phyloP scores from a whole-genome alignment of 805 yeast genomes.

The Hanseniaspora singularis region DNA sequence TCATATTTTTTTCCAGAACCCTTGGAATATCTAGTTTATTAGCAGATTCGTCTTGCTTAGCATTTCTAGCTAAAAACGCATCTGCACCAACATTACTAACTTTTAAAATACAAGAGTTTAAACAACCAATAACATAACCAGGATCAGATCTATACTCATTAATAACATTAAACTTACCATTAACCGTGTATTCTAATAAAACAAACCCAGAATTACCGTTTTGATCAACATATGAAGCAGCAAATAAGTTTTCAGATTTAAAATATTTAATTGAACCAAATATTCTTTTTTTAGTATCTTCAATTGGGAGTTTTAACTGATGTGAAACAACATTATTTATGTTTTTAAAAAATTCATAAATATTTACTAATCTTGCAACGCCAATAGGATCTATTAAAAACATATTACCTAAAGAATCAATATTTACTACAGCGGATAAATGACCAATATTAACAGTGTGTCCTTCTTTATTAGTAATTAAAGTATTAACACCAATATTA shows the following conservation, averaged over 20 bases:
- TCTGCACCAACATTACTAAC: slow-evolving; percentile 15
- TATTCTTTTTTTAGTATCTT: slow-evolving; percentile 10
- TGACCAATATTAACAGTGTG: slow-evolving; percentile 11
- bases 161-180: slow-evolving; percentile 9
- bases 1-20: slow-evolving; percentile 8
- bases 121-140: slow-evolving; percentile 9
- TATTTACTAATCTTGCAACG: slow-evolving; percentile 13
- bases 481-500: slow-evolving; percentile 12
- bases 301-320: neutral
- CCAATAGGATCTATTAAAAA: slow-evolving; percentile 15
- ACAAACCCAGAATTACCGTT: slow-evolving; percentile 4
- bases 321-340: slow-evolving; percentile 8
- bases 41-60: neutral
- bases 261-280: slow-evolving; percentile 4
- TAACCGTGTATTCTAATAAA: slow-evolving; percentile 3
- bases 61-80: slow-evolving; percentile 13
- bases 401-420: slow-evolving; percentile 12
- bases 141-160: slow-evolving; percentile 7
- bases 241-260: slow-evolving; percentile 12
- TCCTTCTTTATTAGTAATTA: slow-evolving; percentile 12
- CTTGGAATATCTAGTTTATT: slow-evolving; percentile 1
- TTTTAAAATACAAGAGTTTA: slow-evolving; percentile 5
- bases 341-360: slow-evolving; percentile 5
- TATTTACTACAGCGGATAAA: slow-evolving; percentile 8
- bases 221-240: slow-evolving; percentile 8